phyloP scores from a whole-genome alignment of 2,329 filamentous ascomycete genomes.

The Gliomastix tumulicola region DNA sequence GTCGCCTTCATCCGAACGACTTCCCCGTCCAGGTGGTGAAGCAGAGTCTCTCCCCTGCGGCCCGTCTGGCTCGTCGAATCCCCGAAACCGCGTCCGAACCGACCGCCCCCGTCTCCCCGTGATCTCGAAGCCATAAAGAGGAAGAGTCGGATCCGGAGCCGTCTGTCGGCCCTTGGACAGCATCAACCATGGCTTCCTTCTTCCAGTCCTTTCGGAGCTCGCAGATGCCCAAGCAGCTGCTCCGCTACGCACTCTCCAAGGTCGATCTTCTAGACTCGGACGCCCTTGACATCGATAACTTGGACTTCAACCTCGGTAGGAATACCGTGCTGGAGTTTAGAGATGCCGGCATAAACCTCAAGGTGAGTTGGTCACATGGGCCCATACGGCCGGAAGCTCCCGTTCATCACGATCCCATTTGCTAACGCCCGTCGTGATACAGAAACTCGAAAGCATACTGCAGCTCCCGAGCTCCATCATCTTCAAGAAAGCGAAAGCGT shows the following conservation, averaged over 20 bases:
- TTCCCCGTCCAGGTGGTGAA: no score
- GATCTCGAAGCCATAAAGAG: no score
- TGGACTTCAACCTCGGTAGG: conserved; percentile 78
- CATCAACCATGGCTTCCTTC: conserved; percentile 60
- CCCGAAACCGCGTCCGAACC: neutral
- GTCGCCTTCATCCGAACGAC: no score
- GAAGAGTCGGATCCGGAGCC: no score
- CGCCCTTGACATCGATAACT: conserved; percentile 74
- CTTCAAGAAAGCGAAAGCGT: conserved; percentile 67
- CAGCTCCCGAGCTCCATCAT: conserved; percentile 67
- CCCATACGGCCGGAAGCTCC: neutral
- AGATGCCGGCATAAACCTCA: conserved; percentile 74
- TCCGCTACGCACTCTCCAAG: conserved; percentile 77
- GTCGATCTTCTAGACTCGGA: conserved; percentile 85
- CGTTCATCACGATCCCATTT: neutral
- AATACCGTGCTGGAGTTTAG: conserved; percentile 78
- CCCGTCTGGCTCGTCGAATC: no score
- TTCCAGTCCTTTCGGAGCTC: conserved; percentile 59
- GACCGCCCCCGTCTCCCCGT: neutral
- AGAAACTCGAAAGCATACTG: conserved; percentile 75
- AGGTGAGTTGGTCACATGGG: conserved; percentile 44
- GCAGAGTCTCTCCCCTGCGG: no score
- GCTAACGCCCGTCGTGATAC: conserved; percentile 2
- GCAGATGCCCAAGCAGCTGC: conserved; percentile 80
- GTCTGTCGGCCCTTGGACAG: neutral